Evolutionary conservation across 768 basidiomycete genomes (phyloP).

Genomic region (Naematelia encephala): DNA sequence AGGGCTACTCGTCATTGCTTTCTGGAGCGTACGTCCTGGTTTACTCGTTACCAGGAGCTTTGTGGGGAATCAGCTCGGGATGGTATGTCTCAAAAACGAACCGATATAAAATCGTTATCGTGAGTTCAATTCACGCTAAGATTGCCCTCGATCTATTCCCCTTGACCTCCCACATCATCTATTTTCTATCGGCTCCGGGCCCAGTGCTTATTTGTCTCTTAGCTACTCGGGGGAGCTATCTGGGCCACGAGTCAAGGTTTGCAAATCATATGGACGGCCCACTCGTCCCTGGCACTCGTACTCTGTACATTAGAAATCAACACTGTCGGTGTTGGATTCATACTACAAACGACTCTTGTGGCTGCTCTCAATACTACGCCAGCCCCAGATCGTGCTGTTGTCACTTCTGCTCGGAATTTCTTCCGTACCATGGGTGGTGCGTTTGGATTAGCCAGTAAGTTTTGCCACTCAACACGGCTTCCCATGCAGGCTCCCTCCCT

Average conservation of each 20-base stretch:
- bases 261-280: constrained; percentile 30
- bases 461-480: no score
- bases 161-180: no score
- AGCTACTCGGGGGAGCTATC: constrained; percentile 31
- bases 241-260: constrained; percentile 33
- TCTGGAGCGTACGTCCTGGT: constrained; percentile 40
- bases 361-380: constrained; percentile 33
- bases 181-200: no score
- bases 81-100: constrained; percentile 37
- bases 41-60: constrained; percentile 35
- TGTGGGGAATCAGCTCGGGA: constrained; percentile 30
- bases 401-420: constrained; percentile 43
- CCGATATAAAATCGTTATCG: constrained; percentile 34
- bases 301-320: constrained; percentile 35
- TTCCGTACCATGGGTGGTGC: constrained; percentile 47
- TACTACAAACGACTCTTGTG: constrained; percentile 41
- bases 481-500: no score
- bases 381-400: constrained; percentile 39
- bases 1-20: constrained; percentile 28
- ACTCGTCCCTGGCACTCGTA: constrained; percentile 17
- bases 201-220: background rate
- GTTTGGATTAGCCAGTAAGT: constrained; percentile 39
- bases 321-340: constrained; percentile 38
- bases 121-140: constrained; percentile 6
- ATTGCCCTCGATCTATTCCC: no score